A percentile compares a stretch with the other conserved stretches of the same genome.
Evolutionary conservation across 1,284 basidiomycete genomes (phyloP).

Genomic region (Volvariella surrecta): DNA sequence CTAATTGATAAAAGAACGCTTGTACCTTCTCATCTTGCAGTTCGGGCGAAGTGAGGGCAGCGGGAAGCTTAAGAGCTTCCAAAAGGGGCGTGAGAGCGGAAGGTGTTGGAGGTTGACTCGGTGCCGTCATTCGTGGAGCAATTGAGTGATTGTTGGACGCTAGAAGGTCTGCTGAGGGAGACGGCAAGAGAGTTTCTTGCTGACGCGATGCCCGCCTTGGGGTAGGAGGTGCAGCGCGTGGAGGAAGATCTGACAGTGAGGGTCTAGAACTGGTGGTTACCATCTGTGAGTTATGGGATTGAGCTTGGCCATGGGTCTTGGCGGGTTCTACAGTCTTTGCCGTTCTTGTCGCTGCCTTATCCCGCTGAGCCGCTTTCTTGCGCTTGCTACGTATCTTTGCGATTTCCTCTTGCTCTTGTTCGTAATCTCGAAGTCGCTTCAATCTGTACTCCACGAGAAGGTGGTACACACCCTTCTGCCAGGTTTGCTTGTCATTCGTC

Average conservation of each 20-base stretch:
- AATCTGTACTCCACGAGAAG: conserved; percentile 74
- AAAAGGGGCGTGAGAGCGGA: conserved; percentile 13
- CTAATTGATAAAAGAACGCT: conserved; percentile 75
- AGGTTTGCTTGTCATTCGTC: conserved; percentile 58
- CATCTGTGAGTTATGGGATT: neutral
- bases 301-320: neutral
- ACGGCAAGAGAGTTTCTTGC: conserved; percentile 10
- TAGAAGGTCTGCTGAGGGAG: conserved; percentile 8
- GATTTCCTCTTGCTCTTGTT: conserved; percentile 43
- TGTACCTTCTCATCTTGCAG: conserved; percentile 67
- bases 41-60: conserved; percentile 33
- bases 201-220: conserved; percentile 37
- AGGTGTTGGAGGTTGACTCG: conserved; percentile 18
- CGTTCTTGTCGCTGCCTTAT: conserved; percentile 10
- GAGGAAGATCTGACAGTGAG: conserved; percentile 26
- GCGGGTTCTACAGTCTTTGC: too few species aligned
- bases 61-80: conserved; percentile 26
- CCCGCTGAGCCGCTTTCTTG: conserved; percentile 21
- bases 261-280: conserved; percentile 19
- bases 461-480: conserved; percentile 93
- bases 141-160: neutral
- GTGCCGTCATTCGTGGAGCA: conserved; percentile 8
- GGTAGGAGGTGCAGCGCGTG: conserved; percentile 51
- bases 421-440: conserved; percentile 57
- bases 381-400: conserved; percentile 20